These are phyloP conservation scores for Torulaspora pretoriensis DNA, from an alignment of 1,139 yeast genomes.

Conservation along the genomic window DNA sequence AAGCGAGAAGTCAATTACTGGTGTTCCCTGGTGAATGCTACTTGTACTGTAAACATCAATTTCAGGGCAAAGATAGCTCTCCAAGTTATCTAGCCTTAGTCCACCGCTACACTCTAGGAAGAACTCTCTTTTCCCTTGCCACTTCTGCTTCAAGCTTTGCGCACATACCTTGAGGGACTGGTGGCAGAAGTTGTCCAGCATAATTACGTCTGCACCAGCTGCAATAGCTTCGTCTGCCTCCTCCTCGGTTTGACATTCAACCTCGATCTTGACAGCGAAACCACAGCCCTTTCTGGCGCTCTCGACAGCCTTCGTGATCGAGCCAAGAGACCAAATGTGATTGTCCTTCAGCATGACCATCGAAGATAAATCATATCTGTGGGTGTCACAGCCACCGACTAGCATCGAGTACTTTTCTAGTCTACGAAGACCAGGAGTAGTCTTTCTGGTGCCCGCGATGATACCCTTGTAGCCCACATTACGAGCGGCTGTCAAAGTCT, in stretches of 20 bases:
- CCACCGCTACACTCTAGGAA: constrained; percentile 93
- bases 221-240: constrained; percentile 90
- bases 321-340: constrained; percentile 88
- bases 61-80: constrained; percentile 64
- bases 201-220: constrained; percentile 94
- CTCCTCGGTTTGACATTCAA: constrained; percentile 75
- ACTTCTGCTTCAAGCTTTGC: constrained; percentile 51
- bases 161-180: constrained; percentile 66
- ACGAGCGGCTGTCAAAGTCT: constrained; percentile 58
- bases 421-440: constrained; percentile 90
- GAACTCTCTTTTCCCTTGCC: constrained; percentile 53
- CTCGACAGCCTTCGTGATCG: constrained; percentile 76
- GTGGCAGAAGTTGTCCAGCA: constrained; percentile 86
- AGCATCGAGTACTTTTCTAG: constrained; percentile 92
- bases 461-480: constrained; percentile 72
- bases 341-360: constrained; percentile 97
- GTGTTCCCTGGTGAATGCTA: constrained; percentile 87
- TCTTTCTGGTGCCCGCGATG: constrained; percentile 95
- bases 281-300: constrained; percentile 82
- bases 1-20: constrained; percentile 76
- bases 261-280: constrained; percentile 85
- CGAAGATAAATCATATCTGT: constrained; percentile 82
- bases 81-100: constrained; percentile 63
- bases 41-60: constrained; percentile 90
- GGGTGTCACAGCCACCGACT: constrained; percentile 93